Evolutionary conservation across 768 basidiomycete species (phyloP).

Genomic region (Tephrocybe sp.): DNA sequence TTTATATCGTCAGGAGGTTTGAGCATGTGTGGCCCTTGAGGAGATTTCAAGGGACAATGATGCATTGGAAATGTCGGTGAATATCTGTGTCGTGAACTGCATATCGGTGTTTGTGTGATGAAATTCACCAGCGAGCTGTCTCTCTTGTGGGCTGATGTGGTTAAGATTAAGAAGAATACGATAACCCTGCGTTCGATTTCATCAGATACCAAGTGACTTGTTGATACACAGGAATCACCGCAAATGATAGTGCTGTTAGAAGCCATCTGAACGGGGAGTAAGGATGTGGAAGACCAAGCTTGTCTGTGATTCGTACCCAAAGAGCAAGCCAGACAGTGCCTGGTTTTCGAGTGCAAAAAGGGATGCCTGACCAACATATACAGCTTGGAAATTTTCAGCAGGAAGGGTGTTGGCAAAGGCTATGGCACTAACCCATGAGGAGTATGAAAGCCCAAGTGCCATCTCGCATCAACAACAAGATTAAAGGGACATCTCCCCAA

Average conservation of each 20-base stretch:
- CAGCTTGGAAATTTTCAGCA: conserved; percentile 16
- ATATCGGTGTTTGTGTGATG: conserved; percentile 27
- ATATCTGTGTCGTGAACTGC: conserved; percentile 27
- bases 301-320: conserved; percentile 22
- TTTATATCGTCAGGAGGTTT: too few species aligned
- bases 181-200: conserved; percentile 27
- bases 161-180: conserved; percentile 34
- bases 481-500: conserved; percentile 40
- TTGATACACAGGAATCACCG: conserved; percentile 18
- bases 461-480: conserved; percentile 42
- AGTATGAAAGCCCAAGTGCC: conserved; percentile 41
- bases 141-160: conserved; percentile 19
- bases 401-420: not conserved
- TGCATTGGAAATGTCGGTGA: not conserved
- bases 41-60: too few species aligned
- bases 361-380: conserved; percentile 24
- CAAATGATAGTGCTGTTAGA: conserved; percentile 32
- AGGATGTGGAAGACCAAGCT: not conserved
- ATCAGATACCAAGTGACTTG: not conserved
- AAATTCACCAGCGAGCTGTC: conserved; percentile 14
- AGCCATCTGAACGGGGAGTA: conserved; percentile 26
- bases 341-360: conserved; percentile 24
- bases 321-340: conserved; percentile 28
- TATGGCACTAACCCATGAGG: conserved; percentile 32
- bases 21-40: too few species aligned